Percentiles rank a stretch among this genome's conserved stretches.
These are phyloP conservation scores for Ogataea pilisensis DNA, from an alignment of 805 yeast species.

Conservation along the genomic window DNA sequence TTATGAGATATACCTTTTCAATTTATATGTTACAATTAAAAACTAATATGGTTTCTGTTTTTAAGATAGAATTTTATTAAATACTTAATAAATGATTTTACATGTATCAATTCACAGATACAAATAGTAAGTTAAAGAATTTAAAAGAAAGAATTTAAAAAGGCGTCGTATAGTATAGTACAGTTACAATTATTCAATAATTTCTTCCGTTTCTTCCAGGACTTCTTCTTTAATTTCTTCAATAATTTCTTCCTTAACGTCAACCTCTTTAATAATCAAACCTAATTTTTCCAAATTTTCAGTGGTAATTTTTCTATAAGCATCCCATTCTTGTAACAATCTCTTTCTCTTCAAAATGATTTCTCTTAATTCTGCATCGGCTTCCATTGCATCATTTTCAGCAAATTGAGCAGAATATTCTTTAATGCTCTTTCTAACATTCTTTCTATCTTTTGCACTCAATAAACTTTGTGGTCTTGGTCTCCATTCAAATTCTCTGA, in stretches of 20 bases:
- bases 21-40: too few relatives aligned
- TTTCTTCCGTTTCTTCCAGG: conserved; percentile 67
- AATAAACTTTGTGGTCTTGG: conserved; percentile 87
- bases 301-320: conserved; percentile 60
- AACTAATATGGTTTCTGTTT: too few relatives aligned
- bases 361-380: conserved; percentile 86
- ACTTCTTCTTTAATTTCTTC: conserved; percentile 79
- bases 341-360: conserved; percentile 79
- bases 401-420: conserved; percentile 92
- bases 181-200: conserved; percentile 43
- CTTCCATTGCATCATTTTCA: conserved; percentile 93
- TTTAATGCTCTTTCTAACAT: conserved; percentile 82
- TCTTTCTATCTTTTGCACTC: conserved; percentile 76
- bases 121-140: not conserved
- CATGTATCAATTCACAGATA: too few relatives aligned
- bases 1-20: too few relatives aligned
- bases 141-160: not conserved
- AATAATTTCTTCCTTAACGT: conserved; percentile 49
- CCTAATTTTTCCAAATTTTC: conserved; percentile 44
- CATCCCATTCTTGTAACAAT: conserved; percentile 78
- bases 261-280: conserved; percentile 45
- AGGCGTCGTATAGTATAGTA: too few relatives aligned
- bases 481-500: conserved; percentile 93
- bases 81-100: too few relatives aligned
- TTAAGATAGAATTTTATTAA: too few relatives aligned